phyloP scores from a whole-genome alignment of 495 filamentous ascomycete genomes.

The Penicillium canariense region DNA sequence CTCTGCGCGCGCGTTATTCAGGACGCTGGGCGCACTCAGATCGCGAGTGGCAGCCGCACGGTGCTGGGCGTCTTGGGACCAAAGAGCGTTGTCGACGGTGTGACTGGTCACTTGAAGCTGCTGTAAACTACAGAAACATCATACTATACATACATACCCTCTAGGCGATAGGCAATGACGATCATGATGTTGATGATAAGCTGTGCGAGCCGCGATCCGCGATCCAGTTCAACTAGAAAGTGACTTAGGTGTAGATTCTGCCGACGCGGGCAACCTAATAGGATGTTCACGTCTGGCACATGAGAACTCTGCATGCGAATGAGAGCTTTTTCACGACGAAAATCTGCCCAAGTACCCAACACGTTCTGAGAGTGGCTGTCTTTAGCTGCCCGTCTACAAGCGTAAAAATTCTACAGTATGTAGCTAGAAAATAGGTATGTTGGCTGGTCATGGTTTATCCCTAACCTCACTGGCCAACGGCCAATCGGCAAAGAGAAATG shows the following conservation, averaged over 20 bases:
- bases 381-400: neutral
- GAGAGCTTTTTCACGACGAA: no score
- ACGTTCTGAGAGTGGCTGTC: no score
- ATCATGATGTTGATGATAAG: conserved; percentile 28
- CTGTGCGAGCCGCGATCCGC: neutral
- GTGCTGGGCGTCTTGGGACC: conserved; percentile 89
- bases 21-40: conserved; percentile 97
- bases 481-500: conserved; percentile 74
- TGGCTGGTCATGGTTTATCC: conserved; percentile 79
- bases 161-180: conserved; percentile 20
- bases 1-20: conserved; percentile 84
- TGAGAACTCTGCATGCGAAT: no score
- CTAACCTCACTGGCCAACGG: conserved; percentile 79
- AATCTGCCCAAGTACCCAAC: no score
- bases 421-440: conserved; percentile 48
- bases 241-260: no score
- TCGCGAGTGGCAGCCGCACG: conserved; percentile 86
- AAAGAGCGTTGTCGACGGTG: conserved; percentile 78
- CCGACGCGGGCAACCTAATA: no score
- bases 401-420: neutral
- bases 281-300: no score
- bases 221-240: neutral
- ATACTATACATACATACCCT: conserved; percentile 2
- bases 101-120: conserved; percentile 87
- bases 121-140: conserved; percentile 48